A percentile compares a stretch with the other conserved stretches of the same genome.
These are phyloP conservation scores for Alternaria tenuissima DNA, from an alignment of 2,329 filamentous ascomycete species.

Conservation along the genomic window DNA sequence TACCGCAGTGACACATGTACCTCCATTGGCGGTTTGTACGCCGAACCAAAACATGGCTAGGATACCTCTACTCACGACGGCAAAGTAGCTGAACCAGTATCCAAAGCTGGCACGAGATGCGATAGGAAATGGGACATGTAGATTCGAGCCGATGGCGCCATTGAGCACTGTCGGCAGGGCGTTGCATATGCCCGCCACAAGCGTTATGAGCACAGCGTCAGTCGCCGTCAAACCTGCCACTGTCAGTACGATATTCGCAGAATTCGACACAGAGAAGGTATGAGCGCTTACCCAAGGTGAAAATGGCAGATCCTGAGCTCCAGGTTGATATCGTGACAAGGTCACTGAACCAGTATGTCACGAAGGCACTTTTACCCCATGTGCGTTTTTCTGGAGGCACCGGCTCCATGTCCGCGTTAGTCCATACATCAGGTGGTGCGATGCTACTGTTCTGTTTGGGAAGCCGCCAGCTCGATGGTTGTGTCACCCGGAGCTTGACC, in stretches of 20 bases:
- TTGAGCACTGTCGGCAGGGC: constrained; percentile 28
- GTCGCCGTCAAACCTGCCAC: constrained; percentile 26
- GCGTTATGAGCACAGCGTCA: constrained; percentile 43
- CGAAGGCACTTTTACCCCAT: too few species aligned
- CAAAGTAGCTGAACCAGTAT: constrained; percentile 22
- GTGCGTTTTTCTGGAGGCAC: too few species aligned
- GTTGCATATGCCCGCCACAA: constrained; percentile 35
- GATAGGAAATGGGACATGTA: constrained; percentile 24
- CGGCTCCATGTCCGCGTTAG: too few species aligned
- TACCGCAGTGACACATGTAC: too few species aligned
- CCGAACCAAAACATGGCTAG: constrained; percentile 27
- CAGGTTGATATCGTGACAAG: constrained; percentile 34
- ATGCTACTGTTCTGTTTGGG: too few species aligned
- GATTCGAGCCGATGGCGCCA: constrained; percentile 24
- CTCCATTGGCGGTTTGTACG: constrained; percentile 20
- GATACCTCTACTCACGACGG: constrained; percentile 19
- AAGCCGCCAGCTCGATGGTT: too few species aligned
- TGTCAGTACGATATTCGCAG: constrained; percentile 29
- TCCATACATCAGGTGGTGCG: too few species aligned
- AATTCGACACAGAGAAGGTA: too few species aligned
- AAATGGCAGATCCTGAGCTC: constrained; percentile 57
- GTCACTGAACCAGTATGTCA: too few species aligned
- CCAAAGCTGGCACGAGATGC: constrained; percentile 18
- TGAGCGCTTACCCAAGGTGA: constrained; percentile 56
- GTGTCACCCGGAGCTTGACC: too few species aligned